Base-by-base conservation (phyloP, 257 asterid species). In the Solanum dulcamara region DNA sequence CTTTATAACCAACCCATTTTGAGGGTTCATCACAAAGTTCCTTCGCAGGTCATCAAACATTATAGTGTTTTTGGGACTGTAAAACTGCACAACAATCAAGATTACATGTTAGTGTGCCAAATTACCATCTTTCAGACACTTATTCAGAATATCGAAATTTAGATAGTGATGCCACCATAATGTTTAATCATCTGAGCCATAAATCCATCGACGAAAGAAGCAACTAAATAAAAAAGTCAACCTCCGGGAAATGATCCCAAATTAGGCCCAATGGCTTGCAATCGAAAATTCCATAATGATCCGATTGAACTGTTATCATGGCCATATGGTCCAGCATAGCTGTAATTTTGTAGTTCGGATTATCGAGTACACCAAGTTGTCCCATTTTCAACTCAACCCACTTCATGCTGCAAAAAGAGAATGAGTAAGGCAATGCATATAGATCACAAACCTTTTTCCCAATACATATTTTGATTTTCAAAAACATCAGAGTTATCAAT, bases 221-320 rank as follows among this genome's bases (percentile, higher is more conserved):
- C 84, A 80, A 83, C 32, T 24, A 85, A 70, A 80, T 38, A 51
- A 60, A 20, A 44, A 79, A 32, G 50, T 87, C 57, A 86, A 94
- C 99, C 99, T 93, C 89, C 1, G 98, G 97, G 83, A 95, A 96
- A 42, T 91, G 93, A 38, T 93, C 98, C 98, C 97, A 94, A 81
- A 96, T 95, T 93, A 96, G 88, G 90, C 97, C 99, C 50, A 96
- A 97, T 15, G 99, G 99, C 84, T 95, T 95, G 96, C 98, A 95
- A 84, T 92, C 93, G 82, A 94, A 94, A 81, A 93, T 93, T 35
- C 99, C 98, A 72, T 93, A 94, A 84, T 88, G 88, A 87, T 95
- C 98, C 51, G 97, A 94, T 57, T 91, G 94, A 89, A 96, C 96
- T 6, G 97, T 95, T 88, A 96, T 95, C 99, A 96, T 96, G 24